A percentile compares a stretch with the other conserved stretches of the same genome.
These are phyloP conservation scores for Nicotiana noctiflora DNA, from an alignment of 257 asterid genomes.

Conservation along the genomic window DNA sequence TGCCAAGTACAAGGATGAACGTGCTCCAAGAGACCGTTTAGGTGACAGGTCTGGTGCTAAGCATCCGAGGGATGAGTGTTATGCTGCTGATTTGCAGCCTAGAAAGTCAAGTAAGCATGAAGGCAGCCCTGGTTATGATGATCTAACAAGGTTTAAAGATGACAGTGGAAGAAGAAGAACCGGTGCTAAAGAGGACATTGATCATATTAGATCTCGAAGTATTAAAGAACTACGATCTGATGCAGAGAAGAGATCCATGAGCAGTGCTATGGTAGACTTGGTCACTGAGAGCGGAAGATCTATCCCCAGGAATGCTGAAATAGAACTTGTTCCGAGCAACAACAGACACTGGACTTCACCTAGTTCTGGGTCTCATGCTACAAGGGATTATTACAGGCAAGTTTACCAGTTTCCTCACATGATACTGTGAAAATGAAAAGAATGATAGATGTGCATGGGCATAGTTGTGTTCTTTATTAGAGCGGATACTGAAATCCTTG, in stretches of 20 bases:
- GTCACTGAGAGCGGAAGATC: constrained; percentile 61
- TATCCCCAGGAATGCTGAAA: constrained; percentile 54
- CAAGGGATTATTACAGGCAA: constrained; percentile 77
- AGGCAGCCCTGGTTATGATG: constrained; percentile 65
- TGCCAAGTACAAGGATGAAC: constrained; percentile 59
- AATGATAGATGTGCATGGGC: no score
- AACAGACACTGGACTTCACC: constrained; percentile 71
- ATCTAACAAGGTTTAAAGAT: constrained; percentile 57
- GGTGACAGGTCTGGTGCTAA: constrained; percentile 64
- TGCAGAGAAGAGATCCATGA: constrained; percentile 49
- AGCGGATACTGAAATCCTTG: no score
- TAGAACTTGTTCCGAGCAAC: constrained; percentile 45
- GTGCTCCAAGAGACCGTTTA: constrained; percentile 44
- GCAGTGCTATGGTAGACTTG: constrained; percentile 35
- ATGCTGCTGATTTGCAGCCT: constrained; percentile 45
- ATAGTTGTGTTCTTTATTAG: no score
- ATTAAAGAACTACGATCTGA: constrained; percentile 62
- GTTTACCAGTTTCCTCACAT: background rate
- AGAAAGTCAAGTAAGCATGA: constrained; percentile 55
- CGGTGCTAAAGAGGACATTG: constrained; percentile 59
- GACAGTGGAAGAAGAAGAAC: constrained; percentile 66
- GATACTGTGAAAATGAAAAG: no score
- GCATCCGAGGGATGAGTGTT: constrained; percentile 54
- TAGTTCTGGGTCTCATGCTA: constrained; percentile 49
- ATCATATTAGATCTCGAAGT: constrained; percentile 58